Percentiles rank a stretch among this genome's conserved stretches.
These are phyloP conservation scores for Aspergillus bombycis DNA, from an alignment of 2,329 filamentous ascomycete species.

Conservation along the genomic window DNA sequence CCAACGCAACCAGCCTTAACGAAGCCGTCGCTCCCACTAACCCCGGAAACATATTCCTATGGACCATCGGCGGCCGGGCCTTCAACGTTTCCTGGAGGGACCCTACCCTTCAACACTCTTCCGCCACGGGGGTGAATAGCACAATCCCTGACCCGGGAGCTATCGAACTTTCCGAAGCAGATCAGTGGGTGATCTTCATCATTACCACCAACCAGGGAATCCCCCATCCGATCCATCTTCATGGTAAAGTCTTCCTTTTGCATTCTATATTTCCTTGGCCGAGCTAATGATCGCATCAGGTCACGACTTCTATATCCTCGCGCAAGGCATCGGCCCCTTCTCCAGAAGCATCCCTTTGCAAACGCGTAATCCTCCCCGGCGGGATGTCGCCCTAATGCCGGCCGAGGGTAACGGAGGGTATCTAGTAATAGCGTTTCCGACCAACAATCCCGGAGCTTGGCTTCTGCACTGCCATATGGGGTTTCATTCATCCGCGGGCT, in stretches of 20 bases:
- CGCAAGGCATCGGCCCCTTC: constrained; percentile 46
- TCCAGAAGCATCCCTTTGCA: constrained; percentile 28
- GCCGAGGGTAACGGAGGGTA: background rate
- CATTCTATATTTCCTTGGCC: no score
- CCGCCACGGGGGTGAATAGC: background rate
- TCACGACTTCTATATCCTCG: constrained; percentile 70
- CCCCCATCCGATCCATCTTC: constrained; percentile 67
- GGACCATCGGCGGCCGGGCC: background rate
- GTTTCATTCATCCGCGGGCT: background rate
- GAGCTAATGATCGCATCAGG: constrained; percentile 27
- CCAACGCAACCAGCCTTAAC: background rate
- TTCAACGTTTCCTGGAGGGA: background rate
- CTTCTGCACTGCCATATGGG: constrained; percentile 13
- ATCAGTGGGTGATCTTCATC: constrained; percentile 33
- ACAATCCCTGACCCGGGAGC: background rate
- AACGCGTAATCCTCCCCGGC: constrained; percentile 10
- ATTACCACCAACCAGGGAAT: constrained; percentile 26
- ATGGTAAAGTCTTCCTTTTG: constrained; percentile 43
- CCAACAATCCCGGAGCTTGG: constrained; percentile 12
- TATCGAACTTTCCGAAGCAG: background rate
- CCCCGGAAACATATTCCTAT: background rate
- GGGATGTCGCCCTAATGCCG: constrained; percentile 1
- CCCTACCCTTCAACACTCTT: background rate
- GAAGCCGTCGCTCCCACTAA: background rate
- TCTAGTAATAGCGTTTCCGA: constrained; percentile 7